Base-by-base conservation (phyloP, 768 basidiomycete species). In the Fomitopsis serialis region DNA sequence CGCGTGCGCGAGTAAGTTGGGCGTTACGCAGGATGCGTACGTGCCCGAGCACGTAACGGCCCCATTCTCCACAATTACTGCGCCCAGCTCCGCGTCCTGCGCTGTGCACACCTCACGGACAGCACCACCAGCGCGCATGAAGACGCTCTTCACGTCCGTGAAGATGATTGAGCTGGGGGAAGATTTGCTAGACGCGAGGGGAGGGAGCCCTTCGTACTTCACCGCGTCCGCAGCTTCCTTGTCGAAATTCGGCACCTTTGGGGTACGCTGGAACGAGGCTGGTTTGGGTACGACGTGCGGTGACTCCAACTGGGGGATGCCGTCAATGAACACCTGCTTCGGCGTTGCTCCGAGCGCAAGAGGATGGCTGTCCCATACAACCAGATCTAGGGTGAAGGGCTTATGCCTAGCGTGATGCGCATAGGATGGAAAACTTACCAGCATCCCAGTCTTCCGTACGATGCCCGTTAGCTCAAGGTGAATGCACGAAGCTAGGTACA, bases 251-350 rank as follows among this genome's bases (percentile, higher is more conserved):
- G 85, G 84, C 0, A 77, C 78, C 29, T 71, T 66, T 3, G 84
- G 83, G 1, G 70, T 68, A 8, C 69, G 57, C 59, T 92, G 89
- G 56, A 80, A 72, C 7, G 66, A 52, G 1, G 56, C 45, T 0
- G 86, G 80, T 63, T 95, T 93, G 47, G 68, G 45, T 36, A 75
- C 64, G 17, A 78, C 65, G 58, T 74, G 64, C 2, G 84, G 76
- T 2, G 68, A 62, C 43, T 71, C 61, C 2, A 87, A 60, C 61
- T 95, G 92, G 0, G 86, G 63, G 46, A 93, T 85, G 2, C 92
- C 92, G 61, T 95, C 92, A 55, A 93, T 89, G 69, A 78, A 91
- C 9, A 90, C 88, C 71, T 92, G 89, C 47, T 77, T 74, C 3
- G 90, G 90, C 0, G 89, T 84, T 21, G 89, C 88, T 21, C 88